Conservation (phyloP, 345 rosid species). For the Gossypium turneri region DNA sequence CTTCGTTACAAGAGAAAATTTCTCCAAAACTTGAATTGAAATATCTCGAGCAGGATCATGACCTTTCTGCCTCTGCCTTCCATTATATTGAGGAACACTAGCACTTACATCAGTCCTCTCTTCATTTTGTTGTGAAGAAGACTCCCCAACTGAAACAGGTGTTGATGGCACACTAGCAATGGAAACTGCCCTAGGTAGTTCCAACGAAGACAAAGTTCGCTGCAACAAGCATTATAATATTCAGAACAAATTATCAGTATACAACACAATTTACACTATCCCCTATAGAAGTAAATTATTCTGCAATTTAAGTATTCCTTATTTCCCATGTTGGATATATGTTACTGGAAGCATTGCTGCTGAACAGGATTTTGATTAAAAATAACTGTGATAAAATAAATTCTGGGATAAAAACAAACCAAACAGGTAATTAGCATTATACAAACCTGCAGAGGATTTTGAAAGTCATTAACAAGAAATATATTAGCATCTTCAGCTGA, state of each 20-base stretch:
- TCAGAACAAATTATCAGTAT: background rate
- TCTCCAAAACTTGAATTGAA: conserved; percentile 84
- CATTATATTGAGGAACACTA: conserved; percentile 39
- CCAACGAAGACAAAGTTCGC: conserved; percentile 90
- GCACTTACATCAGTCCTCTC: conserved; percentile 39
- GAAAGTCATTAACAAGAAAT: conserved; percentile 83
- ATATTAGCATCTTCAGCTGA: conserved; percentile 88
- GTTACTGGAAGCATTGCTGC: background rate
- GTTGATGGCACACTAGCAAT: conserved; percentile 51
- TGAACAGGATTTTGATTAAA: too few species aligned
- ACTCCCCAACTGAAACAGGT: conserved; percentile 38
- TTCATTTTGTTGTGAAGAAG: conserved; percentile 40
- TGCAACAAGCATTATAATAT: conserved; percentile 32
- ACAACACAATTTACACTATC: background rate
- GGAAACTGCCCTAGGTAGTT: conserved; percentile 78
- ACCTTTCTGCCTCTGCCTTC: conserved; percentile 55
- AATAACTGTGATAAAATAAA: too few species aligned
- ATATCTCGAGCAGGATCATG: conserved; percentile 91
- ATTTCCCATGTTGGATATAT: background rate
- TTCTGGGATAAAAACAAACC: background rate
- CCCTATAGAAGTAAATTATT: background rate
- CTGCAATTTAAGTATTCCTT: background rate
- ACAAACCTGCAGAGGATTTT: conserved; percentile 83
- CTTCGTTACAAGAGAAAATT: conserved; percentile 89
- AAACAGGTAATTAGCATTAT: conserved; percentile 9